Conservation (phyloP, 1,139 yeast genomes). For the Meyerozyma smithsonii region DNA sequence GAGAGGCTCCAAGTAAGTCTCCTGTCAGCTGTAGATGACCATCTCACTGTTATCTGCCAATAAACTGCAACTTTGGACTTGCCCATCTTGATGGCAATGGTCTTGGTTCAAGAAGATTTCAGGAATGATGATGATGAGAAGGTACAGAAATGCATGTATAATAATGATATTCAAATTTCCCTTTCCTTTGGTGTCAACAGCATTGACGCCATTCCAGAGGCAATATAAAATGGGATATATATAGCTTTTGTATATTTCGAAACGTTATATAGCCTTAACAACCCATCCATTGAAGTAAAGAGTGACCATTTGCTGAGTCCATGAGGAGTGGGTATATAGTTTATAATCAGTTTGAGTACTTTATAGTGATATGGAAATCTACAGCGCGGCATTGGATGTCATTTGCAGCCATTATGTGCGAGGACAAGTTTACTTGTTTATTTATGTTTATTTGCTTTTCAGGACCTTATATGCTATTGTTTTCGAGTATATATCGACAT, state of each 20-base stretch:
- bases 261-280: constrained; percentile 1
- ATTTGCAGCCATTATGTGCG: background rate
- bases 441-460: background rate
- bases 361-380: background rate
- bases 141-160: constrained; percentile 3
- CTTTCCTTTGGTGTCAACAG: background rate
- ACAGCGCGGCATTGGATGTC: background rate
- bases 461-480: background rate
- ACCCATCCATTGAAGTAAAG: background rate
- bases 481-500: background rate
- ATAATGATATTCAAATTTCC: constrained; percentile 2
- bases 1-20: constrained; percentile 46
- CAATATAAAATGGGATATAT: constrained; percentile 1
- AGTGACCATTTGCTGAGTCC: background rate
- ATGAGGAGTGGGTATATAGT: background rate
- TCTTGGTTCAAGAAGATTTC: background rate
- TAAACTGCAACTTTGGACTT: background rate
- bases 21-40: constrained; percentile 1
- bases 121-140: constrained; percentile 2
- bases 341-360: background rate
- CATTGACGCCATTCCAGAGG: background rate
- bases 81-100: background rate
- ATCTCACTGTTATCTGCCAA: background rate
- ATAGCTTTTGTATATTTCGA: constrained; percentile 1
- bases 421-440: background rate